A percentile compares a stretch with the other conserved stretches of the same genome.
Conservation (phyloP, 495 filamentous ascomycete genomes). For the Podospora didyma region DNA sequence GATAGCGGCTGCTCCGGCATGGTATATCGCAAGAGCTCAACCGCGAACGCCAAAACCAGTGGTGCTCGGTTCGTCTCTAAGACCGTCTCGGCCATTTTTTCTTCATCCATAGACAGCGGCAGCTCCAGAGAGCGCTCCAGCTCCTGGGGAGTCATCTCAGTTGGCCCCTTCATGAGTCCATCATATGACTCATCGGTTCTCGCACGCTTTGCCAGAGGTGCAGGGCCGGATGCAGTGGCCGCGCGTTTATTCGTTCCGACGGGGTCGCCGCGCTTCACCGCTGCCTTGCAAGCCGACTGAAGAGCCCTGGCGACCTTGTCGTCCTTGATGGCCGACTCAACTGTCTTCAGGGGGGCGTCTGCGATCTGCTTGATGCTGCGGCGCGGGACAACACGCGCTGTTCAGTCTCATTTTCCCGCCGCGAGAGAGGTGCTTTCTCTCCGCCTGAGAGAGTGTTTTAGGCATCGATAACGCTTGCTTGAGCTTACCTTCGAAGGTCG, state of each 20-base stretch:
- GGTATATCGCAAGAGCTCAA: constrained; percentile 66
- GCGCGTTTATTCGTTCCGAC: constrained; percentile 32
- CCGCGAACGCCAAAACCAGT: constrained; percentile 74
- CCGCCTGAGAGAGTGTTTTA: neutral
- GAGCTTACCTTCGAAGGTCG: constrained; percentile 55
- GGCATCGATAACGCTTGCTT: constrained; percentile 3
- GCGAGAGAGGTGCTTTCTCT: neutral
- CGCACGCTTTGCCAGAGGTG: constrained; percentile 36
- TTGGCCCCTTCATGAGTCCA: constrained; percentile 29
- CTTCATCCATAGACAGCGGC: constrained; percentile 54
- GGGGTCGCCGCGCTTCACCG: constrained; percentile 37
- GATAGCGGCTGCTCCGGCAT: constrained; percentile 83
- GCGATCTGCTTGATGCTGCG: constrained; percentile 59
- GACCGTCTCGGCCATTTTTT: constrained; percentile 51
- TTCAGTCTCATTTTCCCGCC: constrained; percentile 4
- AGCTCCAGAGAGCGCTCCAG: constrained; percentile 64
- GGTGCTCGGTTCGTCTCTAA: constrained; percentile 76
- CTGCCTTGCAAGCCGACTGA: constrained; percentile 66
- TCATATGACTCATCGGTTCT: constrained; percentile 30
- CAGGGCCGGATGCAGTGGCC: constrained; percentile 13
- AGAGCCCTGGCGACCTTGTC: constrained; percentile 65
- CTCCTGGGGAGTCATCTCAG: constrained; percentile 52
- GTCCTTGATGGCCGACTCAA: constrained; percentile 62
- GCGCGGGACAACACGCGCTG: constrained; percentile 1
- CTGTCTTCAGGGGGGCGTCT: constrained; percentile 46